Evolutionary conservation across 2,329 filamentous ascomycete species (phyloP).

Genomic region (Phaeosphaeriaceae sp.): DNA sequence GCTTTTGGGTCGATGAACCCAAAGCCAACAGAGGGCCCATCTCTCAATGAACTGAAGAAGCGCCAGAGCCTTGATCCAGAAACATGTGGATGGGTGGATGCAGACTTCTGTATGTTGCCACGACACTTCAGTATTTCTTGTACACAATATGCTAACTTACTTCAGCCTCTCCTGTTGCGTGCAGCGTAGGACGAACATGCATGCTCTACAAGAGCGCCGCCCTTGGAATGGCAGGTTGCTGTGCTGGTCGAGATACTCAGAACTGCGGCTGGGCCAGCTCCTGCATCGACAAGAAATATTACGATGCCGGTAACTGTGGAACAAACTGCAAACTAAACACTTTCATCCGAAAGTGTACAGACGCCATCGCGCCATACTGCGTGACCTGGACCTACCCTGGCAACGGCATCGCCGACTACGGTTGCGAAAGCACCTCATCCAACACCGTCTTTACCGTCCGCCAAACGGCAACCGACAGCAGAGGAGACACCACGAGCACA

Average conservation of each 20-base stretch:
- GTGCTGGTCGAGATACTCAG: constrained; percentile 24
- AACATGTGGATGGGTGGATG: constrained; percentile 37
- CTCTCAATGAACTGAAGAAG: constrained; percentile 22
- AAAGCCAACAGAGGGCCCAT: constrained; percentile 33
- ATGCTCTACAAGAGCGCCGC: constrained; percentile 30
- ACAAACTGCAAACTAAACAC: constrained; percentile 23
- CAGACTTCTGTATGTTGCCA: constrained; percentile 20
- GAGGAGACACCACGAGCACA: constrained; percentile 22
- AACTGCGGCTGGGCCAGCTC: constrained; percentile 32
- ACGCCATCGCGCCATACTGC: constrained; percentile 26
- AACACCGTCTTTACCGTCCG: constrained; percentile 24
- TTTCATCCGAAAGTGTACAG: constrained; percentile 35
- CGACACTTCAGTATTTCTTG: not conserved
- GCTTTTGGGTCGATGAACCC: constrained; percentile 20
- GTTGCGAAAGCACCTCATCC: constrained; percentile 20
- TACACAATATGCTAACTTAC: constrained; percentile 11
- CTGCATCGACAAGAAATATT: constrained; percentile 32
- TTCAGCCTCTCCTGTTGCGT: constrained; percentile 11
- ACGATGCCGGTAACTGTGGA: constrained; percentile 19
- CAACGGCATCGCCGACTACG: constrained; percentile 28
- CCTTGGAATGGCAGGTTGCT: constrained; percentile 38
- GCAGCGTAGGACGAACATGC: constrained; percentile 27
- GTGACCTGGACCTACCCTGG: constrained; percentile 36
- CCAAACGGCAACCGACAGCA: constrained; percentile 18
- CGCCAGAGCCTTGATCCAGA: constrained; percentile 21